Base-by-base conservation (phyloP, 345 rosid genomes). In the Carallia pectinifolia region DNA sequence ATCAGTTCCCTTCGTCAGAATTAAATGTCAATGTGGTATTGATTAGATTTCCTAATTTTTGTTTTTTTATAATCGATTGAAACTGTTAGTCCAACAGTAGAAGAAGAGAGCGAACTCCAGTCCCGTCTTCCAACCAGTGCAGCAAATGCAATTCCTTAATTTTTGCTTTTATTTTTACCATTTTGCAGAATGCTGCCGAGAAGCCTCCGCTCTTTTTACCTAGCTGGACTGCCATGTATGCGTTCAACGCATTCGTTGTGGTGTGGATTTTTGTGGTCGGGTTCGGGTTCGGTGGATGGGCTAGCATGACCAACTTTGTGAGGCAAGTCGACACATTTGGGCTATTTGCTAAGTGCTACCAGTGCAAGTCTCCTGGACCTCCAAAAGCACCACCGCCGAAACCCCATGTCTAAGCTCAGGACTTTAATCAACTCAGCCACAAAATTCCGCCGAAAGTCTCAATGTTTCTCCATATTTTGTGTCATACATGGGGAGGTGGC, bases 251-350 rank as follows among this genome's bases (percentile, higher is more conserved):
- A 1, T 91, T 96, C n/a, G 34, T 92, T 17, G 97, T 87, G 69
- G 68, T 85, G 50, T 96, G 99, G 99, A 87, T 92, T 33, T 33
- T 92, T 0, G 84, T 96, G 6, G 89, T 96, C 1, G 99, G 99
- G 6, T 96, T 96, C 2, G 99, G 93, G 48, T 74, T 90, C 62
- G 97, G 94, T 36, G 97, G 96, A 64, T 96, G 99, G 99, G 99
- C 99, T 5, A 96, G 99, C 82, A 68, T 96, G 62, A 88, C 92
- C 80, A 92, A 96, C 76, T 96, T 96, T 67, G 85, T 96, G 18
- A 81, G 65, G 72, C 99, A 96, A 81, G 87, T 96, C 0, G 93
- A 96, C 48, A 83, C 94, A 0, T 96, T 96, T 66, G 99, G 99
- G 19, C 91, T 96, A 50, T 96, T 96, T 16, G 96, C 99, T 1